These are phyloP conservation scores for Alternaria viburni DNA, from an alignment of 2,329 filamentous ascomycete species.

Conservation along the genomic window DNA sequence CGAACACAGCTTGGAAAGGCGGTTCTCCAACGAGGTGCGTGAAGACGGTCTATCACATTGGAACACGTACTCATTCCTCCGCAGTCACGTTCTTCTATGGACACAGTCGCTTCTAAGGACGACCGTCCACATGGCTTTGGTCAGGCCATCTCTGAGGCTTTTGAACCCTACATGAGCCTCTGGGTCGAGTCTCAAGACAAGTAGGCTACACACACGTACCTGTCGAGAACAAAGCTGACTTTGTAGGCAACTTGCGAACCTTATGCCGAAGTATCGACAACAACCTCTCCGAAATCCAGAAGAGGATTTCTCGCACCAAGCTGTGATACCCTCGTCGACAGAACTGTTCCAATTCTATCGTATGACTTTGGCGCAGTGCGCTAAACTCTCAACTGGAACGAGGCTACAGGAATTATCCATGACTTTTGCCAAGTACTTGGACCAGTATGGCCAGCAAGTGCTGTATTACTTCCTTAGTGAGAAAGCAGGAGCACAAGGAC, in stretches of 20 bases:
- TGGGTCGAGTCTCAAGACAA: conserved; percentile 98
- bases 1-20: conserved; percentile 86
- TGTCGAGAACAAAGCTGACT: conserved; percentile 13
- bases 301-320: conserved; percentile 89
- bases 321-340: conserved; percentile 91
- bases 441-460: conserved; percentile 94
- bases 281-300: conserved; percentile 81
- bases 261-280: conserved; percentile 86
- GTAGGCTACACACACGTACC: conserved; percentile 30
- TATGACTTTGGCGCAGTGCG: conserved; percentile 88
- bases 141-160: conserved; percentile 92
- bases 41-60: background rate
- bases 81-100: conserved; percentile 78
- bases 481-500: conserved; percentile 60
- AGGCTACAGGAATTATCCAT: conserved; percentile 83
- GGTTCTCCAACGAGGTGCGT: conserved; percentile 69
- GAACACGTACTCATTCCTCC: conserved; percentile 21
- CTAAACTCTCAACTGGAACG: conserved; percentile 91
- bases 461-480: conserved; percentile 75
- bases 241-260: conserved; percentile 70
- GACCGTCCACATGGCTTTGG: conserved; percentile 80
- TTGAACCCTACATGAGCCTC: conserved; percentile 93
- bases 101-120: conserved; percentile 82
- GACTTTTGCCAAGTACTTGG: conserved; percentile 89
- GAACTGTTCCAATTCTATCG: conserved; percentile 98